These are phyloP conservation scores for Phalaenopsis equestris DNA, from an alignment of 106 monocot genomes.

Conservation along the genomic window DNA sequence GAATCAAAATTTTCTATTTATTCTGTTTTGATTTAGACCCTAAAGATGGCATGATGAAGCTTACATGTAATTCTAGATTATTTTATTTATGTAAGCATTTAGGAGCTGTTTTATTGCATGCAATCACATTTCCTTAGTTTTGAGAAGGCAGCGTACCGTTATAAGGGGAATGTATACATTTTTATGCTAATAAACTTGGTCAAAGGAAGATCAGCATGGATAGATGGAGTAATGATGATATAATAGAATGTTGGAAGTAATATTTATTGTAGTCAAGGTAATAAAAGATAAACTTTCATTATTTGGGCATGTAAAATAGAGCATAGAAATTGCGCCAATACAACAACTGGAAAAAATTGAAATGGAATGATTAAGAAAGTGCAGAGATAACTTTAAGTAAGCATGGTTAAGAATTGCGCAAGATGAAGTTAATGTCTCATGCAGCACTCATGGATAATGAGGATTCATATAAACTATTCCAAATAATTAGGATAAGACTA, in stretches of 20 bases:
- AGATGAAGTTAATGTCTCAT: no score
- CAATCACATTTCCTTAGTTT: constrained; percentile 1
- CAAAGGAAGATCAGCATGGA: not conserved
- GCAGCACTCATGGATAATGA: no score
- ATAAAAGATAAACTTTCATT: not conserved
- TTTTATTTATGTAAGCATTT: not conserved
- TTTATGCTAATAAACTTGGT: no score
- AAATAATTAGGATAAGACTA: no score
- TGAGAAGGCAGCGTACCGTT: not conserved
- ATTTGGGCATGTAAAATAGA: not conserved
- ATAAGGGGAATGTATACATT: not conserved
- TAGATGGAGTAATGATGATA: not conserved
- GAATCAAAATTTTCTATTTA: not conserved
- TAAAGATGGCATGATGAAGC: not conserved
- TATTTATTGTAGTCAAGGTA: not conserved
- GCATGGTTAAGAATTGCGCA: no score
- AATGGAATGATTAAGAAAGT: no score
- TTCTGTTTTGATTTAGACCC: not conserved
- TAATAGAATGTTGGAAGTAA: not conserved
- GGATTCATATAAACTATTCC: no score
- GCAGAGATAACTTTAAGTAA: no score
- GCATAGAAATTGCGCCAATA: no score
- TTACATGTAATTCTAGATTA: not conserved
- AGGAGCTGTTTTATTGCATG: not conserved
- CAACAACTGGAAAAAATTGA: no score